Evolutionary conservation across 2,329 filamentous ascomycete species (phyloP), one percentile per base, ranked within the genome.

Genomic region (Phialocephala sp.): DNA sequence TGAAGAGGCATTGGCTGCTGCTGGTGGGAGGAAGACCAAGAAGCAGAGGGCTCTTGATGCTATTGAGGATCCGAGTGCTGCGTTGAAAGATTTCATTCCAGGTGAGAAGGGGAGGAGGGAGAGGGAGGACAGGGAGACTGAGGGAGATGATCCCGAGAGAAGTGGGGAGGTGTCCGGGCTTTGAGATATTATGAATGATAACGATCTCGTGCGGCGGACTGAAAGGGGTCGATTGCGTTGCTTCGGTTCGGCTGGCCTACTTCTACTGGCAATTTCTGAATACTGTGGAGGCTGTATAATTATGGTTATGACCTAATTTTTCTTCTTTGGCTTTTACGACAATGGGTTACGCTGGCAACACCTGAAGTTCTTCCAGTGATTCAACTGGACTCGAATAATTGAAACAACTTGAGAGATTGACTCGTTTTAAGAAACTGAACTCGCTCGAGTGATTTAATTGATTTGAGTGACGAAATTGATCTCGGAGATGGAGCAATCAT

Each of bases 21-120:
- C 47, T 14, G 47, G 59, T n/a, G 45, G 9, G 37, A 72, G 70
- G 60, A 83, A 80, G 78, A 86, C 82, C 66, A 85, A 84, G 75
- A 82, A 79, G 69, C 84, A 88, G 75, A 79, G 78, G 55, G 83
- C 81, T 1, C 80, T 80, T 70, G 84, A 85, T 3, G 78, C 83
- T 4, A n/a, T 76, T 11, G 74, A 74, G 61, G 72, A 75, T 65
- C 74, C 74, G 0, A 66, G 60, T 22, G 63, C 64, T 12, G 71
- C 70, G 2, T 20, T 70, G 0, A 74, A 69, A 58, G 68, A 74
- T 27, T 11, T 74, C 18, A 65, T 74, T 8, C 69, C 69, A 5
- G 73, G 72, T 8, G 59, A 65, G 54, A 66, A 72, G 47, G 68
- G 69, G 32, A 68, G 59, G 60, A 47, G 65, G 18, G 69, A 68